A percentile compares a stretch with the other conserved stretches of the same genome.
Evolutionary conservation across 371 early-diverging fungal genomes (phyloP).

Genomic region (Syncephalastrum contaminatum): DNA sequence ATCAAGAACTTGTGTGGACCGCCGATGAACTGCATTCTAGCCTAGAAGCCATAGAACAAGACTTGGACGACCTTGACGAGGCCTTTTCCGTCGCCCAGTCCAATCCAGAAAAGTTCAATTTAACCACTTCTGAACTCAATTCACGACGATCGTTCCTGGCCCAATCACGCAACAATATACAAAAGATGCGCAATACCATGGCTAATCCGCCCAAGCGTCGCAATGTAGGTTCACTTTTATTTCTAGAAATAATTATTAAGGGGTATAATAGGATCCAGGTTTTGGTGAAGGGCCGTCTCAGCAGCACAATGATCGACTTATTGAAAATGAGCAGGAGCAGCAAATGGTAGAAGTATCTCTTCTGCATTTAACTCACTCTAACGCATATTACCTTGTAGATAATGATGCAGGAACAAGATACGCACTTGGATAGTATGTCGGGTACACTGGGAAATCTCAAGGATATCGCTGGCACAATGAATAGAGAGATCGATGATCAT

Average conservation of each 20-base stretch:
- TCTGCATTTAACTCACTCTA: not conserved
- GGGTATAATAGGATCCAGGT: no score
- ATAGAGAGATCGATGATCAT: slow-evolving; percentile 60
- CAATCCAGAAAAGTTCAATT: slow-evolving; percentile 53
- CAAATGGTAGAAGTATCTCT: slow-evolving; percentile 31
- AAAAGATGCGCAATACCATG: slow-evolving; percentile 41
- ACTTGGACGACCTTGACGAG: slow-evolving; percentile 60
- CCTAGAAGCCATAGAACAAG: slow-evolving; percentile 52
- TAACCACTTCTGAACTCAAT: slow-evolving; percentile 44
- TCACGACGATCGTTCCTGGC: slow-evolving; percentile 47
- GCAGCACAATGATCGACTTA: slow-evolving; percentile 36
- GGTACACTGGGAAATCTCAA: slow-evolving; percentile 60
- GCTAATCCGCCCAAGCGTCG: slow-evolving; percentile 28
- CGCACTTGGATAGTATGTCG: slow-evolving; percentile 59
- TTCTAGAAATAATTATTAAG: not conserved
- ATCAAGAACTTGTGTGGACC: slow-evolving; percentile 62
- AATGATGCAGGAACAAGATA: slow-evolving; percentile 62
- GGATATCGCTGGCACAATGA: slow-evolving; percentile 65
- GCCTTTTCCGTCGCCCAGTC: slow-evolving; percentile 51
- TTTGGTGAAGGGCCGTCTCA: slow-evolving; percentile 15
- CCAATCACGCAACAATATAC: slow-evolving; percentile 40
- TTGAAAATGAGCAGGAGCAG: slow-evolving; percentile 37
- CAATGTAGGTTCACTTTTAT: slow-evolving; percentile 2
- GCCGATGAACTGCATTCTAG: slow-evolving; percentile 54
- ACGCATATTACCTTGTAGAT: slow-evolving; percentile 23